Percentiles rank a stretch among this genome's conserved stretches.
These are phyloP conservation scores for Curvularia hawaiiensis DNA, from an alignment of 2,329 filamentous ascomycete genomes.

Conservation along the genomic window DNA sequence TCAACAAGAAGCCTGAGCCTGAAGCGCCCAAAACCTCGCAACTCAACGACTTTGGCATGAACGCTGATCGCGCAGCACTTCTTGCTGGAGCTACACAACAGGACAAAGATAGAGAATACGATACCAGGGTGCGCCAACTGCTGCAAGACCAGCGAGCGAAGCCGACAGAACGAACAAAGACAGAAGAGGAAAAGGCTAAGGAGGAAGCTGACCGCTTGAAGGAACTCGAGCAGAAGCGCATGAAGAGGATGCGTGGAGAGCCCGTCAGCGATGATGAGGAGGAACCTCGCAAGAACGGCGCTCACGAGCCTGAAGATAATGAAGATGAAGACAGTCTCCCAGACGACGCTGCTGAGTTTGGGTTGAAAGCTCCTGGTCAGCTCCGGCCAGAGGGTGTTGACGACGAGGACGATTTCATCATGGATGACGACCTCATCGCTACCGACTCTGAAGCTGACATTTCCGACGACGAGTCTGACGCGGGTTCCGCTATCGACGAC, in stretches of 20 bases:
- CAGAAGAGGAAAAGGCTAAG: constrained; percentile 52
- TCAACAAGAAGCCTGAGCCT: constrained; percentile 53
- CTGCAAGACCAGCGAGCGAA: constrained; percentile 83
- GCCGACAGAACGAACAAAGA: constrained; percentile 88
- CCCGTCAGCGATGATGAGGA: constrained; percentile 72
- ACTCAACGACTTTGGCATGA: constrained; percentile 52
- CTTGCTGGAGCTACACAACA: constrained; percentile 65
- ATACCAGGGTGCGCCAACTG: constrained; percentile 79
- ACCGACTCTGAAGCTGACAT: constrained; percentile 67
- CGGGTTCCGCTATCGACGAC: constrained; percentile 41
- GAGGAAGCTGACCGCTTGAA: constrained; percentile 79
- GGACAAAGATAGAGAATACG: constrained; percentile 84
- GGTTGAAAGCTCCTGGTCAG: constrained; percentile 62
- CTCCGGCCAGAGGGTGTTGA: constrained; percentile 61
- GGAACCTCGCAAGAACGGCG: constrained; percentile 55
- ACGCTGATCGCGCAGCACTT: constrained; percentile 67
- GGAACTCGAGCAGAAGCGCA: constrained; percentile 80
- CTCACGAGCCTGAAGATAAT: constrained; percentile 24
- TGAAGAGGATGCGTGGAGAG: constrained; percentile 87
- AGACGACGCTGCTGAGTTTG: constrained; percentile 67
- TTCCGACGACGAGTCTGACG: constrained; percentile 37
- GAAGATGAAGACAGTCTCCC: constrained; percentile 32
- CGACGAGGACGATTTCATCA: constrained; percentile 91
- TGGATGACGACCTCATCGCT: constrained; percentile 87
- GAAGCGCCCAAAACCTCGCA: constrained; percentile 50